Percentiles rank a stretch among this genome's conserved stretches.
Conservation (phyloP, 371 early-diverging fungal genomes). For the Lichtheimia hyalospora region DNA sequence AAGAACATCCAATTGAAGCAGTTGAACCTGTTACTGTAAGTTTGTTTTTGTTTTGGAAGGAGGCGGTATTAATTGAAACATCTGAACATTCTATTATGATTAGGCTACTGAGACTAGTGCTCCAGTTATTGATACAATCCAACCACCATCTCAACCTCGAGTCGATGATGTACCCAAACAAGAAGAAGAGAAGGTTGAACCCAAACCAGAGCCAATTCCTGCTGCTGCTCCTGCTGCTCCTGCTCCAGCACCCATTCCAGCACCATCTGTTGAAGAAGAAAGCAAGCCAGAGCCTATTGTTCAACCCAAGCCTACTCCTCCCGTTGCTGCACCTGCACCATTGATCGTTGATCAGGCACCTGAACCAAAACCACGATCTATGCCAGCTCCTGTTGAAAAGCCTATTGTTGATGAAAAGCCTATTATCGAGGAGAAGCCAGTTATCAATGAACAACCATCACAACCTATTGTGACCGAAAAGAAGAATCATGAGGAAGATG, state of each 20-base stretch:
- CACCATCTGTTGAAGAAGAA: constrained; percentile 8
- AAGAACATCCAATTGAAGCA: too few species aligned
- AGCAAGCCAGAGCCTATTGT: constrained; percentile 4
- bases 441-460: background rate
- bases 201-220: background rate
- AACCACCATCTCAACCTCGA: background rate
- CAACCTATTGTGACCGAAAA: background rate
- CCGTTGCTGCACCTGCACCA: background rate
- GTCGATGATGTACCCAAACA: background rate
- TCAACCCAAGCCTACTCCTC: background rate
- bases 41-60: background rate
- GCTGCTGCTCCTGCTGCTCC: constrained; percentile 2
- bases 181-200: background rate
- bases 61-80: background rate
- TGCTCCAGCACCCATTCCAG: constrained; percentile 9
- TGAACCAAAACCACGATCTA: constrained; percentile 10
- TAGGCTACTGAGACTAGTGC: background rate
- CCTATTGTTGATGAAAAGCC: background rate
- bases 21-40: constrained; percentile 1
- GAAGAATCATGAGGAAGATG: constrained; percentile 1
- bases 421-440: background rate
- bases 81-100: background rate
- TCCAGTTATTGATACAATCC: constrained; percentile 2
- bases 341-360: constrained; percentile 3
- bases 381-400: background rate